phyloP scores from a whole-genome alignment of 208 protist species.

The Leishmania aethiopica region DNA sequence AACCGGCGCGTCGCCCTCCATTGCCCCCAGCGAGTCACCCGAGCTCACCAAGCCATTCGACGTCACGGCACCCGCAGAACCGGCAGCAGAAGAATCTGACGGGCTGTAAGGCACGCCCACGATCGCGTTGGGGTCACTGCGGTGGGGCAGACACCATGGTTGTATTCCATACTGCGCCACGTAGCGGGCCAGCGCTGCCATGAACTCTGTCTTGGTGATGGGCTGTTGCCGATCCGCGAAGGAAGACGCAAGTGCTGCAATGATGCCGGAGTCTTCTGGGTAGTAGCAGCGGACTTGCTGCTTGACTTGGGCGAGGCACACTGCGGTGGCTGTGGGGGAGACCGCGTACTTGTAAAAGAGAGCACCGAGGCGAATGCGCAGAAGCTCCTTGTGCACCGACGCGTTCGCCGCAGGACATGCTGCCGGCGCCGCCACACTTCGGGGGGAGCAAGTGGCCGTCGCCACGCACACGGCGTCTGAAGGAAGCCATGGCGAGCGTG shows the following conservation, averaged over 20 bases:
- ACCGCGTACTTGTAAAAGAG: slow-evolving; percentile 88
- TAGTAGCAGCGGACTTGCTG: slow-evolving; percentile 55
- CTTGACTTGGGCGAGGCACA: slow-evolving; percentile 50
- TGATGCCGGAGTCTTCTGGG: slow-evolving; percentile 63
- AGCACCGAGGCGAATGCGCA: slow-evolving; percentile 63
- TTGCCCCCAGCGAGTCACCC: neutral
- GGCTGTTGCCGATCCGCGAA: slow-evolving; percentile 15
- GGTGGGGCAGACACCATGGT: slow-evolving; percentile 42
- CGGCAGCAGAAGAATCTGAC: neutral
- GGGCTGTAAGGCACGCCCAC: neutral
- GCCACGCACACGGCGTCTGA: neutral
- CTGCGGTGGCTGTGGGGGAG: slow-evolving; percentile 23
- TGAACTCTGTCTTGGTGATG: slow-evolving; percentile 58
- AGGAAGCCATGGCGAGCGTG: neutral
- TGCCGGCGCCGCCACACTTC: neutral
- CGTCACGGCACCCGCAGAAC: neutral
- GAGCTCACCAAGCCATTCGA: neutral
- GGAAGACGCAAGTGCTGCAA: slow-evolving; percentile 37
- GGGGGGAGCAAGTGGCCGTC: neutral
- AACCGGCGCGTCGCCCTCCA: neutral
- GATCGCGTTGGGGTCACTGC: neutral
- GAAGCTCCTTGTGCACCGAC: slow-evolving; percentile 36
- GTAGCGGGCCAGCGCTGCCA: slow-evolving; percentile 56
- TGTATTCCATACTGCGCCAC: slow-evolving; percentile 54
- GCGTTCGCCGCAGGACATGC: neutral